These are phyloP conservation scores for Apiospora malaysiana DNA, from an alignment of 2,329 filamentous ascomycete species.

Conservation along the genomic window DNA sequence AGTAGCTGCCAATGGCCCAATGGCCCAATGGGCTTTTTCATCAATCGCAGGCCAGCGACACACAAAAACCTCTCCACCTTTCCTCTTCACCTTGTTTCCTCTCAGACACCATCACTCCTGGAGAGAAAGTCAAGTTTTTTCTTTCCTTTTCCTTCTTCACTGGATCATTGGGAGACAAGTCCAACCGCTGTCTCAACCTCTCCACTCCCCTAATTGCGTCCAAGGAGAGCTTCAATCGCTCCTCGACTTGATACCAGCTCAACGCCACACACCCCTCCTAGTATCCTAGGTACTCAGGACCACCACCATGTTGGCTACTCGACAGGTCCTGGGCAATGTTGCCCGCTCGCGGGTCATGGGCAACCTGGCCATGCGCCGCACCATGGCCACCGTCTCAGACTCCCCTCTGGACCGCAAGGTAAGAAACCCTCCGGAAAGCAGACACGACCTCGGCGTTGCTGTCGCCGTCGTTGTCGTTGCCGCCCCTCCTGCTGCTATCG, in stretches of 20 bases:
- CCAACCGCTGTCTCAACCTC: slow-evolving; percentile 33
- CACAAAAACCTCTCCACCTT: slow-evolving; percentile 45
- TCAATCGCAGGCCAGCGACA: slow-evolving; percentile 34
- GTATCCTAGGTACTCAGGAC: slow-evolving; percentile 32
- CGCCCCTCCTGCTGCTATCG: background rate
- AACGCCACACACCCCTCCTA: slow-evolving; percentile 27
- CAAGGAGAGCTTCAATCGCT: slow-evolving; percentile 40
- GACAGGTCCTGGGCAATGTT: slow-evolving; percentile 70
- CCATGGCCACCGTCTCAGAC: slow-evolving; percentile 85
- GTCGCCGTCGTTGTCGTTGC: background rate
- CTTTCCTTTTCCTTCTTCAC: slow-evolving; percentile 35
- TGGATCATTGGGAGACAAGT: slow-evolving; percentile 38
- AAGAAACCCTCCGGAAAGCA: slow-evolving; percentile 34
- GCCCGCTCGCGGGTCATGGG: slow-evolving; percentile 62
- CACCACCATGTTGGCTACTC: slow-evolving; percentile 70
- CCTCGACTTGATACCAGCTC: slow-evolving; percentile 27
- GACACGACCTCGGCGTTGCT: background rate
- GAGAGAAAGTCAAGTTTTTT: slow-evolving; percentile 29
- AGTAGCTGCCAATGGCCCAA: slow-evolving; percentile 24
- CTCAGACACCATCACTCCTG: slow-evolving; percentile 30
- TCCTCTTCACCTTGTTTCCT: slow-evolving; percentile 36
- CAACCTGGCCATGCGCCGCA: slow-evolving; percentile 67
- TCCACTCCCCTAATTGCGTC: slow-evolving; percentile 34
- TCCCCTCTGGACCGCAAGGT: slow-evolving; percentile 90
- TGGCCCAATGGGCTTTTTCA: slow-evolving; percentile 27